A percentile compares a stretch with the other conserved stretches of the same genome.
These are phyloP conservation scores for Fabrea salina DNA, from an alignment of 169 alveolate genomes.

Conservation along the genomic window DNA sequence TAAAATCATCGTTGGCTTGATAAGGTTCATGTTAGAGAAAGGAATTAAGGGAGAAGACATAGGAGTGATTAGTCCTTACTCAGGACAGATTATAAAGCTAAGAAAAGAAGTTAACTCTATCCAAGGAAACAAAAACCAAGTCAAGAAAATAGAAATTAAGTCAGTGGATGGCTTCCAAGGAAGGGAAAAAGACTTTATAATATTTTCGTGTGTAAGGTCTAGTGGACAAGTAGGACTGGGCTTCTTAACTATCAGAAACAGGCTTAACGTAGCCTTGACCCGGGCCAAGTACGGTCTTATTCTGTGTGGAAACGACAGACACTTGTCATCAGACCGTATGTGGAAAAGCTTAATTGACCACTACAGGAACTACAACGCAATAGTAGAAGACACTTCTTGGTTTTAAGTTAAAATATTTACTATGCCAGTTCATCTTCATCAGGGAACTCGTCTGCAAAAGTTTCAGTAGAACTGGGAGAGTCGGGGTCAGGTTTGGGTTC, in stretches of 20 bases:
- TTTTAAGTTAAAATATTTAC: too few species aligned
- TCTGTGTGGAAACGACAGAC: not conserved
- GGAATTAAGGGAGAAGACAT: conserved; percentile 84
- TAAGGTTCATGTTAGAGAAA: conserved; percentile 69
- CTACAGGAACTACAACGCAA: too few species aligned
- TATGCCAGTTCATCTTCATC: not conserved
- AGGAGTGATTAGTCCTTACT: conserved; percentile 95
- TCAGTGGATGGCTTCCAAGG: conserved; percentile 99
- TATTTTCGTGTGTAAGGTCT: conserved; percentile 94
- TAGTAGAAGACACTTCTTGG: too few species aligned
- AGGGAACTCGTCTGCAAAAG: not conserved
- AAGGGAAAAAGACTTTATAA: conserved; percentile 94
- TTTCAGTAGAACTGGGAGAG: too few species aligned
- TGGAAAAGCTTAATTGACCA: too few species aligned
- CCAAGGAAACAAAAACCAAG: too few species aligned
- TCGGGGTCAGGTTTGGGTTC: too few species aligned
- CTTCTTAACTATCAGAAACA: conserved; percentile 78
- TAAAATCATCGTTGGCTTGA: conserved; percentile 74
- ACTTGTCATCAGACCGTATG: too few species aligned
- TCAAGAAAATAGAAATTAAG: conserved; percentile 89
- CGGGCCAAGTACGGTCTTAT: conserved; percentile 67
- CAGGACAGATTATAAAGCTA: conserved; percentile 93
- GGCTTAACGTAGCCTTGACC: conserved; percentile 85
- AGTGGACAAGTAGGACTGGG: conserved; percentile 62
- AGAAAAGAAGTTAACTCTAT: too few species aligned